Percentiles rank a stretch among this genome's conserved stretches.
These are phyloP conservation scores for Saccharomycopsis olivae DNA, from an alignment of 805 yeast genomes.

Conservation along the genomic window DNA sequence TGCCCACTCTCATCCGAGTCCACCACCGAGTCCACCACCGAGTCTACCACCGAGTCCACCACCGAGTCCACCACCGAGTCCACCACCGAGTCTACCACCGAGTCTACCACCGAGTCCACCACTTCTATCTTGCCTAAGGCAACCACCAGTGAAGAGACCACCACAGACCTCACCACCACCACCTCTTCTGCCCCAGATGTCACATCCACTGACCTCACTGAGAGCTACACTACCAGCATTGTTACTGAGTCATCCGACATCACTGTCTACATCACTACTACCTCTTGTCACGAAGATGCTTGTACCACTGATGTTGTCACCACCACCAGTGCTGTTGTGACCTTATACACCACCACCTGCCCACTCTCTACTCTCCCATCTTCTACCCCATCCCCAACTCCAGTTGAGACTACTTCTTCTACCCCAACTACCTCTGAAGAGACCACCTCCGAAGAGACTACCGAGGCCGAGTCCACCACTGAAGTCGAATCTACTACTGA, in stretches of 20 bases:
- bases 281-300: constrained; percentile 1
- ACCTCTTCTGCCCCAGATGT: too few species aligned
- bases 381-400: constrained; percentile 4
- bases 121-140: too few species aligned
- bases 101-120: too few species aligned
- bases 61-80: too few species aligned
- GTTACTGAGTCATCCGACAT: too few species aligned
- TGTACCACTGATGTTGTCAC: not conserved
- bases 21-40: constrained; percentile 7
- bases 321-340: not conserved
- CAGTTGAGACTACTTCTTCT: constrained; percentile 1
- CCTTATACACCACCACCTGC: constrained; percentile 16
- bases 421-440: constrained; percentile 5
- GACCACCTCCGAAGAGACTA: not conserved
- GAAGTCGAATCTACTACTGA: not conserved
- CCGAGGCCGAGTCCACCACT: not conserved
- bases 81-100: too few species aligned
- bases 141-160: too few species aligned
- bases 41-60: constrained; percentile 1
- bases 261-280: too few species aligned
- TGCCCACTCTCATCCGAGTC: too few species aligned
- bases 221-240: too few species aligned
- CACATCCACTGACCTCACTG: too few species aligned
- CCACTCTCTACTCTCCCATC: constrained; percentile 7
- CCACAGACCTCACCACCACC: too few species aligned